phyloP scores from a whole-genome alignment of 176 grass and related monocot species.

The Juncus effusus region DNA sequence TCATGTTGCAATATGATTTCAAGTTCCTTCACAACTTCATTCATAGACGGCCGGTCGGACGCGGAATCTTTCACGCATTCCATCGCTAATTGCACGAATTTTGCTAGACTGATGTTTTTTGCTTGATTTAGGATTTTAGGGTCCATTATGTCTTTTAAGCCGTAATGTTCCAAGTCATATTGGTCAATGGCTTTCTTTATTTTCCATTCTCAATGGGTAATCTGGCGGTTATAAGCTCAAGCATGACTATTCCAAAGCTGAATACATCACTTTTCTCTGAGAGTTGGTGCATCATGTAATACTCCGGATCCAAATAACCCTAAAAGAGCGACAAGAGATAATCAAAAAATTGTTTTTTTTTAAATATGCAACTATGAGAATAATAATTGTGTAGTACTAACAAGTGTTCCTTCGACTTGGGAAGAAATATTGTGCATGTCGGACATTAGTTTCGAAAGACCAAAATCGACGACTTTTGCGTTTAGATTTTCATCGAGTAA shows the following conservation, averaged over 20 bases:
- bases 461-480: constrained; percentile 90
- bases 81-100: no score
- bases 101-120: not conserved
- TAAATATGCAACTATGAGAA: no score
- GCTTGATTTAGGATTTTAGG: constrained; percentile 42
- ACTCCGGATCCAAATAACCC: constrained; percentile 89
- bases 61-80: constrained; percentile 18
- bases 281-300: constrained; percentile 86
- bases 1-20: constrained; percentile 40
- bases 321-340: constrained; percentile 20
- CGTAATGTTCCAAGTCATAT: constrained; percentile 44
- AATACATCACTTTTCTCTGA: constrained; percentile 82
- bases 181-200: constrained; percentile 52
- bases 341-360: not conserved
- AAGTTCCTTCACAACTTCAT: constrained; percentile 59
- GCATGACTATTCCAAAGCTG: constrained; percentile 76
- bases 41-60: constrained; percentile 43
- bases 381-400: constrained; percentile 27
- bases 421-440: constrained; percentile 70
- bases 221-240: constrained; percentile 56
- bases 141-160: constrained; percentile 50
- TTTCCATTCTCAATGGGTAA: constrained; percentile 49
- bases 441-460: constrained; percentile 56
- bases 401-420: constrained; percentile 87
- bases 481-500: constrained; percentile 73